Base-by-base conservation (phyloP, 805 yeast species). In the Zygosaccharomyces bailii region DNA sequence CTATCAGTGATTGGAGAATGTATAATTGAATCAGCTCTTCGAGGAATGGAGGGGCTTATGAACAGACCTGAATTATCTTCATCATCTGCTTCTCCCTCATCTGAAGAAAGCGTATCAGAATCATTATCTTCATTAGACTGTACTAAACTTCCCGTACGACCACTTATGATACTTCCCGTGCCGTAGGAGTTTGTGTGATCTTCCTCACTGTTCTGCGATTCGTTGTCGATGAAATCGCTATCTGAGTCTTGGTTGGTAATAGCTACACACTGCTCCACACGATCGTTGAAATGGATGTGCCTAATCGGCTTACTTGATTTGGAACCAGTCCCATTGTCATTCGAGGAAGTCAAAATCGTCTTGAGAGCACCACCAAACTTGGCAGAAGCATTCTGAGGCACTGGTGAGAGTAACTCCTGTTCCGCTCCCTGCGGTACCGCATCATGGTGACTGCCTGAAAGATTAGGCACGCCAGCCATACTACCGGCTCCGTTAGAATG, bases 261-360 rank as follows among this genome's bases (percentile, higher is more conserved):
- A 0, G 96, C 90, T 50, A 86, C 81, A 65, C 99, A 93, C 65
- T 93, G 99, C 63, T 88, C 90, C 24, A 93, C 99, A 43, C 89
- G 80, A 61, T 88, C 95, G 63, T 84, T 93, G 68, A 93, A 93
- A 66, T 90, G 98, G 49, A 93, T 90, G 55, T 78, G 95, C 49
- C 95, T 52, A 40, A 40, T 45, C 31, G 43, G 17, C 20, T 39
- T 36, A 10, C 37, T 46, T 4, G 45, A 29, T 29, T 47, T 44
- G 30, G 36, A 21, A 36, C 37, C 40, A 30, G 29, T 17, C 31
- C 39, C 34, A 23, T 37, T 37, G 30, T 31, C 32, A 17, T 43
- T 43, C 27, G 46, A 43, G 23, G 45, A 43, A 20, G 34, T 33
- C 24, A 43, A 37, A 29, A 43, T 43, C n/a, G 42, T 37, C 40